These are phyloP conservation scores for Colletotrichum tofieldiae DNA, from an alignment of 2,329 filamentous ascomycete species.

Conservation along the genomic window DNA sequence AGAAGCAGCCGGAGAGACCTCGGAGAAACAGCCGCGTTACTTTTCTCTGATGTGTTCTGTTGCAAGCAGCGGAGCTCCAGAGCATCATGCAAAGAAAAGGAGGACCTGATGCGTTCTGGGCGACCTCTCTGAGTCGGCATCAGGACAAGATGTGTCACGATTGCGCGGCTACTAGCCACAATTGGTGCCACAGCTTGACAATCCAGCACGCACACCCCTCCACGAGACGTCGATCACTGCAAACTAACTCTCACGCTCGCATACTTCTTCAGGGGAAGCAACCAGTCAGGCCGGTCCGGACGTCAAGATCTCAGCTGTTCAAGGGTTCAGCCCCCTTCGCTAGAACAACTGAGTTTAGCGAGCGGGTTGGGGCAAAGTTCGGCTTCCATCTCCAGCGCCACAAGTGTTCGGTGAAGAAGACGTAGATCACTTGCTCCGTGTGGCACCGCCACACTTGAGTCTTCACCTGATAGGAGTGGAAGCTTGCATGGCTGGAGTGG, in stretches of 20 bases:
- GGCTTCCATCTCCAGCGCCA: slow-evolving; percentile 21
- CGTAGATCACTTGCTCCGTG: slow-evolving; percentile 30
- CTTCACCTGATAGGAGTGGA: neutral
- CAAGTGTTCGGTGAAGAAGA: neutral
- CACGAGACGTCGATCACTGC: slow-evolving; percentile 20
- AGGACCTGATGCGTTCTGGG: slow-evolving; percentile 3
- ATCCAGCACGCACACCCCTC: slow-evolving; percentile 19
- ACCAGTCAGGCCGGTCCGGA: slow-evolving; percentile 18
- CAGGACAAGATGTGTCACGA: slow-evolving; percentile 7
- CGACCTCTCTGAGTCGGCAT: neutral
- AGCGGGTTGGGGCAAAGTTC: slow-evolving; percentile 12
- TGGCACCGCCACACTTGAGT: slow-evolving; percentile 24
- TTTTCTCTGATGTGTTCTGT: neutral
- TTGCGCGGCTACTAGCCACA: slow-evolving; percentile 39
- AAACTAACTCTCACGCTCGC: slow-evolving; percentile 12
- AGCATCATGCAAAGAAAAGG: slow-evolving; percentile 27
- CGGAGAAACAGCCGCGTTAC: neutral
- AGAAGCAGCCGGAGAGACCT: neutral
- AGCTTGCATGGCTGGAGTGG: slow-evolving; percentile 33
- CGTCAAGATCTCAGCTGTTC: slow-evolving; percentile 31
- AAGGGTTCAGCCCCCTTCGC: slow-evolving; percentile 26
- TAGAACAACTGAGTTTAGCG: slow-evolving; percentile 22
- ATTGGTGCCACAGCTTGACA: slow-evolving; percentile 25
- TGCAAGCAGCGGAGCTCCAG: slow-evolving; percentile 2
- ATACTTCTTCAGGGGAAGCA: slow-evolving; percentile 33